These are phyloP conservation scores for Dysphania ambrosioides DNA, from an alignment of 148 eudicot genomes.

Conservation along the genomic window DNA sequence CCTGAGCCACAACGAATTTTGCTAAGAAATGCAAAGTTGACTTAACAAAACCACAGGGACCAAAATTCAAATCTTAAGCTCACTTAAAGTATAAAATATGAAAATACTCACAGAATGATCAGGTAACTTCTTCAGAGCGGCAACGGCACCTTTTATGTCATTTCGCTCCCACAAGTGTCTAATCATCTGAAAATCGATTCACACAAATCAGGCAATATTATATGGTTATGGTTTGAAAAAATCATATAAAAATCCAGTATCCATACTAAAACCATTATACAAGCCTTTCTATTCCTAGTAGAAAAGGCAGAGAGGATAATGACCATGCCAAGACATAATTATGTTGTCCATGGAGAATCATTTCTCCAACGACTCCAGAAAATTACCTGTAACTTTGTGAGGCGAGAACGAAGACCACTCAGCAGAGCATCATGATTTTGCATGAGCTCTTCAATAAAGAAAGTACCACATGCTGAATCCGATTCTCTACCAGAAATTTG, in stretches of 20 bases:
- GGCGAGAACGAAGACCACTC: conserved; percentile 72
- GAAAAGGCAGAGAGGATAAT: background rate
- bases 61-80: conserved; percentile 13
- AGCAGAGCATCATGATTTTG: conserved; percentile 71
- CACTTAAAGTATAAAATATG: background rate
- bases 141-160: conserved; percentile 76
- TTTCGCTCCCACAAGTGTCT: conserved; percentile 78
- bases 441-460: conserved; percentile 60
- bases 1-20: conserved; percentile 44
- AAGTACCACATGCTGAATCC: conserved; percentile 34
- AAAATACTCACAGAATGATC: conserved; percentile 75
- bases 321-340: background rate
- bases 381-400: conserved; percentile 84
- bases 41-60: conserved; percentile 1
- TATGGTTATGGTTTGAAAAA: background rate
- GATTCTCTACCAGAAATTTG: conserved; percentile 45
- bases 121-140: conserved; percentile 63
- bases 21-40: conserved; percentile 10
- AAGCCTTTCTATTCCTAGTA: background rate
- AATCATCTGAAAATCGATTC: conserved; percentile 52
- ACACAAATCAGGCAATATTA: conserved; percentile 1
- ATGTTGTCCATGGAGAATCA: too few relatives aligned
- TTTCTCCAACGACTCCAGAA: conserved; percentile 13
- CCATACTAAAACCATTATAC: background rate
- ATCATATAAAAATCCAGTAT: background rate